Evolutionary conservation across 2,329 filamentous ascomycete species (phyloP).

Genomic region (Fusarium clavum): DNA sequence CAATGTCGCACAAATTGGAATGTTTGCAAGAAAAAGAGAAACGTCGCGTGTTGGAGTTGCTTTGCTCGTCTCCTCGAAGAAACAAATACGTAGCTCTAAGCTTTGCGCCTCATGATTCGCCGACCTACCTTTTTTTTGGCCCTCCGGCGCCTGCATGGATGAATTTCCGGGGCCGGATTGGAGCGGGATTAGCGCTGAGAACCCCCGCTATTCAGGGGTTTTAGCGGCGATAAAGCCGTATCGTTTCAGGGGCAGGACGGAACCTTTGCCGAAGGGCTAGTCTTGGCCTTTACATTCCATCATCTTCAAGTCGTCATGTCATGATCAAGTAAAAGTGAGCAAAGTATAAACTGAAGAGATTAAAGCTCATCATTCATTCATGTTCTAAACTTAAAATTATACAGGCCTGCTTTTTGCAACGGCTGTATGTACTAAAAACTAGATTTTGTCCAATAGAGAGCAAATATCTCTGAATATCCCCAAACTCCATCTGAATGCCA

Average conservation of each 20-base stretch:
- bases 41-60: conserved; percentile 22
- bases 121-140: conserved; percentile 4
- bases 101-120: conserved; percentile 34
- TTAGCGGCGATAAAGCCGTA: conserved; percentile 25
- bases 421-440: conserved; percentile 19
- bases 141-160: conserved; percentile 21
- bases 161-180: conserved; percentile 31
- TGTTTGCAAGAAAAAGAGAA: neutral
- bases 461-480: neutral
- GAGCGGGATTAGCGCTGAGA: conserved; percentile 30
- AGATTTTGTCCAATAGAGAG: conserved; percentile 19
- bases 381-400: conserved; percentile 19
- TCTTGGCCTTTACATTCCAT: neutral
- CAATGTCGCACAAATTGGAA: conserved; percentile 4
- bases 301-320: neutral
- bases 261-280: conserved; percentile 7
- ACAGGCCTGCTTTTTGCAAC: conserved; percentile 13
- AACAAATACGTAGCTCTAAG: conserved; percentile 32
- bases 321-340: neutral
- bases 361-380: conserved; percentile 21
- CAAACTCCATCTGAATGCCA: conserved; percentile 29
- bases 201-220: conserved; percentile 37
- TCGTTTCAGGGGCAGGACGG: conserved; percentile 26
- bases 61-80: conserved; percentile 20
- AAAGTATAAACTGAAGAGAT: neutral